Evolutionary conservation across 2,329 filamentous ascomycete genomes (phyloP).

Genomic region (Botryotinia calthae): DNA sequence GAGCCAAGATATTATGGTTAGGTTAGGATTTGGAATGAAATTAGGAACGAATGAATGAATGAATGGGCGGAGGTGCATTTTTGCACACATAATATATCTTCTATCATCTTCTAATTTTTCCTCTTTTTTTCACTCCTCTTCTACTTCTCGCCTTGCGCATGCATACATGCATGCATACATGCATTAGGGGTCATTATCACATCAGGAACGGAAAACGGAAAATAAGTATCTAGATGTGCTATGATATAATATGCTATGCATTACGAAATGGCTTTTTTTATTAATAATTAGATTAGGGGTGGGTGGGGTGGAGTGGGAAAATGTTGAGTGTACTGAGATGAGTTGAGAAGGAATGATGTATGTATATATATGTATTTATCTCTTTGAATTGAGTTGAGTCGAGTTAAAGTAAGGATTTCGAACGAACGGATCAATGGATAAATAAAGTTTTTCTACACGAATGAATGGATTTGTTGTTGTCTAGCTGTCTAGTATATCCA

Average conservation of each 20-base stretch:
- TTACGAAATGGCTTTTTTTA: neutral
- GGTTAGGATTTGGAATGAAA: constrained; percentile 17
- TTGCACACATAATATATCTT: neutral
- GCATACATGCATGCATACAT: too few relatives aligned
- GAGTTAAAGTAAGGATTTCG: too few relatives aligned
- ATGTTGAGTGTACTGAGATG: neutral
- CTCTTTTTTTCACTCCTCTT: neutral
- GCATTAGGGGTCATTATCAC: too few relatives aligned
- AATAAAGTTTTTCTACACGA: too few relatives aligned
- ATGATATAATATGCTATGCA: neutral
- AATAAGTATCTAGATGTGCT: neutral
- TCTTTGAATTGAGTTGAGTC: too few relatives aligned
- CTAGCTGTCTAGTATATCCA: too few relatives aligned
- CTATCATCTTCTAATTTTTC: neutral
- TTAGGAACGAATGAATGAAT: neutral
- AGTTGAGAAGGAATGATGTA: too few relatives aligned
- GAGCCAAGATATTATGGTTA: constrained; percentile 70
- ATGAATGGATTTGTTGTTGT: too few relatives aligned
- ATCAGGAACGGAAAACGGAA: neutral
- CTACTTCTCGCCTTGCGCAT: too few relatives aligned
- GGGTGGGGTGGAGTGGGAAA: neutral
- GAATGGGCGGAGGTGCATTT: neutral
- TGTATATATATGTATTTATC: neutral
- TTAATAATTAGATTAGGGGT: neutral
- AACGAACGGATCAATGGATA: too few relatives aligned